Evolutionary conservation across 768 basidiomycete species (phyloP), one percentile per base, ranked within the genome.

Genomic region (Boletus patriciae): DNA sequence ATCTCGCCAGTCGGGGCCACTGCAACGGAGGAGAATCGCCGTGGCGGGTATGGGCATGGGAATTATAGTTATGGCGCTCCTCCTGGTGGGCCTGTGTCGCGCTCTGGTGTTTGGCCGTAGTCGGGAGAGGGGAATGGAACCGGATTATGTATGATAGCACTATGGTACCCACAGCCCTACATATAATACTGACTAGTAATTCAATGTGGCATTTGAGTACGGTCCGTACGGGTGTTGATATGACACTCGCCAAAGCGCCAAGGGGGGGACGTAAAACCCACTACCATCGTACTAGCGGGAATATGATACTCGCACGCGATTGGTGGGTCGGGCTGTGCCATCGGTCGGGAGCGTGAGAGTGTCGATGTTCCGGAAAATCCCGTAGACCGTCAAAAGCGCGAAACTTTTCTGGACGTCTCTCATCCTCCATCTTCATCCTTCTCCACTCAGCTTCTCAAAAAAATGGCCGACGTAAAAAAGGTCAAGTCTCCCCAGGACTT

Each of bases 401-500:
- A 80, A 76, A 77, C 81, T 81, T 84, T 78, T 77, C 66, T 64
- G 68, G 65, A 61, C 66, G 65, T 73, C 73, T 76, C 74, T 73
- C 71, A 73, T 77, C 72, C 76, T 78, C 70, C 70, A 72, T 69
- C 74, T 72, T 53, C 61, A 50, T 78, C 74, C 75, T 76, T 72
- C 75, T 63, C 73, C 76, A 79, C 81, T 80, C 76, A 83, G 80
- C 74, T 70, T 72, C 61, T 61, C 65, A 25, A 59, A 78, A n/a
- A 83, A 87, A 92, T 94, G 92, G 81, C 90, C 77, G 88, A 92
- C 57, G 75, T 61, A 50, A 88, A 87, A 82, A 95, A 81, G 84
- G 80, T 80, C 77, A 98, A 98, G 83, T 77, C 85, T 71, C 90
- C 91, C 60, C 85, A 91, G 85, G 94, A 96, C 11, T 97, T 98